Evolutionary conservation across 768 basidiomycete genomes (phyloP), one percentile per base, ranked within the genome.

Genomic region (Boletus reticulatus): DNA sequence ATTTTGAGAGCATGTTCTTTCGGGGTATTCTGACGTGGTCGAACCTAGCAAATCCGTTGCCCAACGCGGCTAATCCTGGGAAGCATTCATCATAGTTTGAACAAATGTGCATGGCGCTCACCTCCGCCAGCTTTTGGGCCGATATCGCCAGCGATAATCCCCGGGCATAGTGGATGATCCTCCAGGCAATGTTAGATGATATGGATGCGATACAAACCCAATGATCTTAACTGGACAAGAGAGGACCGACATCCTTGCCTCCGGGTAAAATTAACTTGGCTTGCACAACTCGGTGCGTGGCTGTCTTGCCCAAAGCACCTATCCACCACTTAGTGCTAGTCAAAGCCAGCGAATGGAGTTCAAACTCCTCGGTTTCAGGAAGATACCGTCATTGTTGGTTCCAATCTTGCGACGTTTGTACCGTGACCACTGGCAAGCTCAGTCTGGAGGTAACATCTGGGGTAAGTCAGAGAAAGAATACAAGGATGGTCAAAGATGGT

Each of bases 321-420:
- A 88, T 81, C 90, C 89, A 92, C 88, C 89, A 92, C 66, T 92
- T 92, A 58, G 76, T 82, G 57, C 86, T 87, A 1, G 88, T 88
- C 22, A 89, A 61, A 0, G 84, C 84, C 0, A 89, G 89, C 1
- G 88, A 87, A 63, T 92, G 78, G 37, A 92, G 82, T 41, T 88
- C 86, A 59, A 92, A 91, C 64, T 88, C 84, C 50, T 78, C 68
- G 0, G 81, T 80, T 31, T 81, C 79, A 0, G 83, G 84, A n/a
- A 87, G 71, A 69, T 84, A 92, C n/a, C 0, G 85, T 89, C 4
- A 88, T 88, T 0, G 87, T 91, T 0, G 89, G 92, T 67, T 92
- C 89, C 20, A 92, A 74, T 2, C 75, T 69, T 2, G 76, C 69
- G 4, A 92, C 85, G 62, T 89, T 88, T 1, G 84, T 84, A 17